Conservation (phyloP, 306 rosid genomes). For the Acacia confusa region DNA sequence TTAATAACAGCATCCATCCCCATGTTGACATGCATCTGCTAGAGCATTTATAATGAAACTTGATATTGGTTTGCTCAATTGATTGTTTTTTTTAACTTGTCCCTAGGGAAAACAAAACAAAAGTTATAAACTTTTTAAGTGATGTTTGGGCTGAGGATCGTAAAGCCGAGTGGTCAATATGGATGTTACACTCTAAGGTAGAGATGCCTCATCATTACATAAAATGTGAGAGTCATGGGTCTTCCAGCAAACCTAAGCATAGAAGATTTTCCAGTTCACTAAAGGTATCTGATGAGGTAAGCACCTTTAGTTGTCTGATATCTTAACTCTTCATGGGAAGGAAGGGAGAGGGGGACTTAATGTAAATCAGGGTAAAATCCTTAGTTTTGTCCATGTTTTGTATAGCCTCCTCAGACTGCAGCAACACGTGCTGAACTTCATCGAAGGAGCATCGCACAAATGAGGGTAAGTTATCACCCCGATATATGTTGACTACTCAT, state of each 20-base stretch:
- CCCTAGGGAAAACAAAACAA: slow-evolving; percentile 67
- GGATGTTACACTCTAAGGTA: slow-evolving; percentile 91
- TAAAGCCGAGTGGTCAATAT: slow-evolving; percentile 92
- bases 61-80: slow-evolving; percentile 24
- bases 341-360: neutral
- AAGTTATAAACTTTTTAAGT: slow-evolving; percentile 61
- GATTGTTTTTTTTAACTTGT: slow-evolving; percentile 27
- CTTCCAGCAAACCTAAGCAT: slow-evolving; percentile 54
- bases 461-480: slow-evolving; percentile 61
- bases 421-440: slow-evolving; percentile 83
- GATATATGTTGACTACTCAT: slow-evolving; percentile 9
- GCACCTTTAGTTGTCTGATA: slow-evolving; percentile 34
- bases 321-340: slow-evolving; percentile 9
- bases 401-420: slow-evolving; percentile 80
- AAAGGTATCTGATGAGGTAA: slow-evolving; percentile 83
- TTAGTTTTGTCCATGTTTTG: slow-evolving; percentile 23
- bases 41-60: slow-evolving; percentile 11
- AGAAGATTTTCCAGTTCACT: slow-evolving; percentile 61
- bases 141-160: slow-evolving; percentile 80
- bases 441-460: slow-evolving; percentile 81
- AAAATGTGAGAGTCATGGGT: slow-evolving; percentile 54
- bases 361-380: slow-evolving; percentile 7
- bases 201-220: slow-evolving; percentile 94
- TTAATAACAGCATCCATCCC: neutral
- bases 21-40: slow-evolving; percentile 4